A percentile compares a stretch with the other conserved stretches of the same genome.
Conservation (phyloP, 768 basidiomycete species). For the Crassisporium funariophilum region DNA sequence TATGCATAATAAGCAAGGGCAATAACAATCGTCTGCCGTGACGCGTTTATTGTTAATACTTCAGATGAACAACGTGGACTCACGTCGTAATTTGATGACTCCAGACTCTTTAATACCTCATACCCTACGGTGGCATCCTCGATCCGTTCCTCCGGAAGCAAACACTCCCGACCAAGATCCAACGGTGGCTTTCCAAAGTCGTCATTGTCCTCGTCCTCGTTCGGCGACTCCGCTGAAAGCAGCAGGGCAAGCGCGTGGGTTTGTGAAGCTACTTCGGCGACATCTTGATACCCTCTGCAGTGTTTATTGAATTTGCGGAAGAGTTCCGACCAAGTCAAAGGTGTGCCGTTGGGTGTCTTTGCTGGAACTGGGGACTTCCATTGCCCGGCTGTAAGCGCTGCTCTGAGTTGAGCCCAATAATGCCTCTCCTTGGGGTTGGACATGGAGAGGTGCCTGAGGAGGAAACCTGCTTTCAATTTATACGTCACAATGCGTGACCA, state of each 20-base stretch:
- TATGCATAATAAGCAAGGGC: conserved; percentile 81
- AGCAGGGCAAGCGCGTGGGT: conserved; percentile 66
- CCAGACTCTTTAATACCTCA: conserved; percentile 50
- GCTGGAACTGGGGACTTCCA: conserved; percentile 70
- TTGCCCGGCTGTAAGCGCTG: conserved; percentile 69
- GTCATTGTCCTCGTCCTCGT: conserved; percentile 59
- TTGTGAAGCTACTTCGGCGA: conserved; percentile 67
- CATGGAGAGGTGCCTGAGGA: conserved; percentile 19
- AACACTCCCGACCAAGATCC: conserved; percentile 58
- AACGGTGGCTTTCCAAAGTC: conserved; percentile 38
- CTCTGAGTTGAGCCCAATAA: conserved; percentile 77
- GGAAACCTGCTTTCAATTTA: too few relatives aligned
- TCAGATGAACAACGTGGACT: conserved; percentile 29
- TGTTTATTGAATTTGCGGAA: conserved; percentile 89
- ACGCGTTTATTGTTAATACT: conserved; percentile 8
- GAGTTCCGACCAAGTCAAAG: conserved; percentile 75
- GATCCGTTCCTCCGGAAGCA: conserved; percentile 52
- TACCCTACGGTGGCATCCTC: conserved; percentile 63
- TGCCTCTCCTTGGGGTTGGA: conserved; percentile 61
- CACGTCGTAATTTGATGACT: conserved; percentile 59
- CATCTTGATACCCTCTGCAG: conserved; percentile 58
- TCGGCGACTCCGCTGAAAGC: conserved; percentile 40
- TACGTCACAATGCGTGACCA: too few relatives aligned
- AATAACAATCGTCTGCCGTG: conserved; percentile 61
- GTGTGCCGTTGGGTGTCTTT: conserved; percentile 52